A percentile compares a stretch with the other conserved stretches of the same genome.
Conservation (phyloP, 1,284 basidiomycete species). For the Ustilago shanxiensis region DNA sequence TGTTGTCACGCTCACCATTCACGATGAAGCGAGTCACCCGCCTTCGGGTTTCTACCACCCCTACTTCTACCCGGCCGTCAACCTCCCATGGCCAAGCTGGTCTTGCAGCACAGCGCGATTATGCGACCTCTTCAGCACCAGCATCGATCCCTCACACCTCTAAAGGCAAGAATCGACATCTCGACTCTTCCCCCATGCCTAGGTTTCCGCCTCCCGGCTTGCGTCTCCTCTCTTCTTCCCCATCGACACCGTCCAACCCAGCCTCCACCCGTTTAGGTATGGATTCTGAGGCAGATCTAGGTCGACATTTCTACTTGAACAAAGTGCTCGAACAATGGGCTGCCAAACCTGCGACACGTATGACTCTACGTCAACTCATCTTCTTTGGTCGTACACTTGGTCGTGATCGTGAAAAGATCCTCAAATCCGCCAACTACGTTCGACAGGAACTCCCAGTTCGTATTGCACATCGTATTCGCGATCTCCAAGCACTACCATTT, state of each 20-base stretch:
- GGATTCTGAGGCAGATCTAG: constrained; percentile 52
- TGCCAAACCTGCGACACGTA: constrained; percentile 78
- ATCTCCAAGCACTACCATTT: constrained; percentile 87
- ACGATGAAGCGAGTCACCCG: neutral
- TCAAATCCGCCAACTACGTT: constrained; percentile 83
- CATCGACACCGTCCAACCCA: neutral
- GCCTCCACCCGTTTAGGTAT: constrained; percentile 27
- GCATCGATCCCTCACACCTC: neutral
- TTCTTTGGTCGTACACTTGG: constrained; percentile 64
- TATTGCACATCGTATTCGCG: constrained; percentile 86
- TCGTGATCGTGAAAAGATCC: constrained; percentile 57
- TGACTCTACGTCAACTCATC: constrained; percentile 86
- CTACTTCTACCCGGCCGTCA: neutral
- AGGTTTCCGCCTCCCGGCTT: constrained; percentile 14
- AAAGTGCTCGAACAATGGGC: constrained; percentile 85
- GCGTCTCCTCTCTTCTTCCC: constrained; percentile 8
- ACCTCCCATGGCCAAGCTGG: too few species aligned
- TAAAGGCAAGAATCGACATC: neutral
- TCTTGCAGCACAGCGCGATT: neutral
- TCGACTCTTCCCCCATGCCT: neutral
- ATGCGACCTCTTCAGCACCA: neutral
- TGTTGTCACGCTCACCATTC: neutral
- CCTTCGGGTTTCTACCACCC: neutral
- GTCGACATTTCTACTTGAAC: constrained; percentile 84
- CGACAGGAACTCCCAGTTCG: constrained; percentile 87